Evolutionary conservation across 2,329 filamentous ascomycete species (phyloP), one percentile per base, ranked within the genome.

Genomic region (Colletotrichum graminicola): DNA sequence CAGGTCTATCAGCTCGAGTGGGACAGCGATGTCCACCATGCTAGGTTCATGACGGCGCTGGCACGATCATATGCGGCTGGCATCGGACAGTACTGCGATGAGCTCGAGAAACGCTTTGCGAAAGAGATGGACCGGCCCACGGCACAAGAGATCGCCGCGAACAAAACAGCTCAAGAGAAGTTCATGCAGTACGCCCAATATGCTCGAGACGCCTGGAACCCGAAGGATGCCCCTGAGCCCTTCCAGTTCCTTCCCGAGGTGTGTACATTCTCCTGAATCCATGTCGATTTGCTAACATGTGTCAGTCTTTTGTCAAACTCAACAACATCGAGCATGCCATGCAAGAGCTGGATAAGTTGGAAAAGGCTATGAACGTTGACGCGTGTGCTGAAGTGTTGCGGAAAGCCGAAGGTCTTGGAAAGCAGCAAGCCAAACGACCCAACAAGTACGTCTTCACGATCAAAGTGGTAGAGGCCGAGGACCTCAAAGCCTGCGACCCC

Each of bases 311-410:
- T 76, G 94, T 99, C 73, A 99, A 98, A 82, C 88, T 99, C 75
- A 99, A 99, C 85, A 97, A 99, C 78, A 91, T 99, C 74, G 95
- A 98, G 82, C 98, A 94, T 81, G 95, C 95, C 6, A 94, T 97
- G 83, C 89, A 94, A 67, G 94, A 97, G 78, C 87, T 99, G 63
- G 96, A 99, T 79, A 94, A 93, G 80, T 87, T 99, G 8, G 95
- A 98, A 79, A 91, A 89, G 78, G 90, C 92, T 70, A 94, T 98
- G 85, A 95, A 98, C 76, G 94, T 97, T 16, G 96, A 99, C 79
- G 92, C 89, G 14, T 98, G 94, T 77, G 95, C 95, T 3, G 91
- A 93, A 62, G 90, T 97, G 21, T 89, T 99, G 62, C 90, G 91
- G 57, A 91, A 89, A 76, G 86, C 92, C 73, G 90, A 93, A 34